Evolutionary conservation across 2,329 filamentous ascomycete genomes (phyloP).

Genomic region (Hypoxylon sp.): DNA sequence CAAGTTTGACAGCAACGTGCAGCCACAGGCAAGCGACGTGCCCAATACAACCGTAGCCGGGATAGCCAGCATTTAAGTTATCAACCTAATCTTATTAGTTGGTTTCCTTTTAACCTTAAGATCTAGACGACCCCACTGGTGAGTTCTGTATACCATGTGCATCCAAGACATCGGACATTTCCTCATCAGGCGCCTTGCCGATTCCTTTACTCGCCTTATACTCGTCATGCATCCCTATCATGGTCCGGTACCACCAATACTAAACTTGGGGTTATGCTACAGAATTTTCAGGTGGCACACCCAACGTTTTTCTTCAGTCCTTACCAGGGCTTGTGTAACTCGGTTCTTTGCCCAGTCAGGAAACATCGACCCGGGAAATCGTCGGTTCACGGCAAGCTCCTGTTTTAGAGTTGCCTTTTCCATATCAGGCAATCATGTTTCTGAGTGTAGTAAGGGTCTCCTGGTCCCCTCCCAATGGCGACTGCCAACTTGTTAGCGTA

Average conservation of each 20-base stretch:
- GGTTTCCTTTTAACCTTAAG: constrained; percentile 11
- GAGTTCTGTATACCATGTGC: not conserved
- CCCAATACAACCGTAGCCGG: not conserved
- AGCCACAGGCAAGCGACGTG: not conserved
- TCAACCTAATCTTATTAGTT: constrained; percentile 15
- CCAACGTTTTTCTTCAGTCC: not conserved
- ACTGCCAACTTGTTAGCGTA: constrained; percentile 6
- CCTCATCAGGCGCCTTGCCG: constrained; percentile 1
- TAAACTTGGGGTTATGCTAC: not conserved
- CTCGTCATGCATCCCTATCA: constrained; percentile 1
- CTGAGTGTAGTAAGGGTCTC: constrained; percentile 7
- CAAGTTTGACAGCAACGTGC: constrained; percentile 12
- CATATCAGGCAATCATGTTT: constrained; percentile 13
- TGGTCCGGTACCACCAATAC: not conserved
- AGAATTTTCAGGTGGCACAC: constrained; percentile 1
- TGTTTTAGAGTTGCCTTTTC: constrained; percentile 11
- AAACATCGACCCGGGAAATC: constrained; percentile 16
- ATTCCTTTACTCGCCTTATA: constrained; percentile 7
- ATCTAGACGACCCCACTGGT: constrained; percentile 15
- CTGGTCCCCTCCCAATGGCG: not conserved
- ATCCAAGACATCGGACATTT: constrained; percentile 14
- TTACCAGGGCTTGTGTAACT: constrained; percentile 11
- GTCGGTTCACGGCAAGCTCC: constrained; percentile 19
- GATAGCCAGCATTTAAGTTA: not conserved
- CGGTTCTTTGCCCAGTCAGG: constrained; percentile 14